Evolutionary conservation across 352 stramenopile species (phyloP), one percentile per base, ranked within the genome.

Genomic region (Globisporangium nagaii): DNA sequence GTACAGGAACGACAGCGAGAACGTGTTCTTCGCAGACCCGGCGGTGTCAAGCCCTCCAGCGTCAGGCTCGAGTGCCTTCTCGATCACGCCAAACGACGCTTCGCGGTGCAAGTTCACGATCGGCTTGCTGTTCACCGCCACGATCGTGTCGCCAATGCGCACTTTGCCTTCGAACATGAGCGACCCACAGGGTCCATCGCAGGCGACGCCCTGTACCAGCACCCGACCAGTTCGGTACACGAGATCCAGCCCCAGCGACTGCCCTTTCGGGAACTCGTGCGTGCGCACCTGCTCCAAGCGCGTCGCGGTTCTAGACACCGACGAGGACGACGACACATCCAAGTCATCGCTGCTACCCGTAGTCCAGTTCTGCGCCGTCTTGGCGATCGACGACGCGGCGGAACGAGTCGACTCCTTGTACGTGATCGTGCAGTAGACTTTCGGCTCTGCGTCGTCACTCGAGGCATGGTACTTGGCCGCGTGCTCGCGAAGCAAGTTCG

Each of bases 91-190:
- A 56, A 94, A 94, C 3, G 71, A 91, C 3, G 84, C 71, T 30
- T 92, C 78, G 19, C 78, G 79, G 44, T 90, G 83, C 17, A 94
- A 63, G 54, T 94, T 94, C 32, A 89, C 73, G 45, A 94, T 91
- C 6, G 81, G 86, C 51, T 83, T 78, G 28, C 73, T 65, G 51
- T 94, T 91, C 20, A 87, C 81, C 11, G 81, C 84, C 19, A 87
- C 70, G 22, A 94, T 67, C 8, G 74, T 84, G 49, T 94, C 84
- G n/a, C 84, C 84, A 42, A 94, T 86, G 5, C 70, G 68, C 27
- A 94, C 71, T 25, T 85, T 80, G 0, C 76, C 75, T 53, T 88
- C 78, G 28, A 84, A 72, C 12, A 89, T 36, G 4, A 91, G 56
- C 30, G 62, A 25, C 0, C 84, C 79, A 43, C 81, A 91, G 11